Percentiles rank a stretch among this genome's conserved stretches.
These are phyloP conservation scores for Tremellales sp. DNA, from an alignment of 1,284 basidiomycete genomes.

Conservation along the genomic window DNA sequence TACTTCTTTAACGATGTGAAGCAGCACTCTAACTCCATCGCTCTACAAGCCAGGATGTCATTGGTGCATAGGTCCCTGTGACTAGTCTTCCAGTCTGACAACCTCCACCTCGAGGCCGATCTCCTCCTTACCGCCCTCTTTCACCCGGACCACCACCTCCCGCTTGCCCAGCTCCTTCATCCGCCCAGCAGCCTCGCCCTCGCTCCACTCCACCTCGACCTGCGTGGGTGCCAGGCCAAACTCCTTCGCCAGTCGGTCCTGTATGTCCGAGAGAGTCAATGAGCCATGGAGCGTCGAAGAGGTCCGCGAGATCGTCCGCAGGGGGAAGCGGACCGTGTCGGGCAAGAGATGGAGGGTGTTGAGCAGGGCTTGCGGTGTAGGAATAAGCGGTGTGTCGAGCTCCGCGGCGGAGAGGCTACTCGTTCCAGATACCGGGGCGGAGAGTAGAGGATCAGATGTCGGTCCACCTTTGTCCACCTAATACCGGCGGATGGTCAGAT, in stretches of 20 bases:
- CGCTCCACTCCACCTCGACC: slow-evolving; percentile 29
- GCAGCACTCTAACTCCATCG: too few relatives aligned
- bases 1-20: too few relatives aligned
- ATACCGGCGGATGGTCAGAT: too few relatives aligned
- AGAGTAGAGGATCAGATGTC: neutral
- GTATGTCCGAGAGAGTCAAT: slow-evolving; percentile 34
- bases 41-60: too few relatives aligned
- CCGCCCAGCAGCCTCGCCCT: slow-evolving; percentile 22
- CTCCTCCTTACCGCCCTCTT: slow-evolving; percentile 24
- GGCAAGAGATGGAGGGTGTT: slow-evolving; percentile 25
- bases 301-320: slow-evolving; percentile 27
- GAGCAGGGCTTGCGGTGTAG: slow-evolving; percentile 21
- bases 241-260: slow-evolving; percentile 18
- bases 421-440: too few relatives aligned
- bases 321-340: slow-evolving; percentile 22
- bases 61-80: neutral
- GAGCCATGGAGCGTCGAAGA: slow-evolving; percentile 36
- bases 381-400: slow-evolving; percentile 2
- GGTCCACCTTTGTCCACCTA: neutral
- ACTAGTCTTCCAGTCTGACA: slow-evolving; percentile 10
- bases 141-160: slow-evolving; percentile 19
- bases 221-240: slow-evolving; percentile 17
- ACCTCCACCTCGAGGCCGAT: slow-evolving; percentile 23
- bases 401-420: slow-evolving; percentile 4
- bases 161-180: slow-evolving; percentile 36